Conservation (phyloP, 768 basidiomycete species). For the Xerocomus potaroensis region DNA sequence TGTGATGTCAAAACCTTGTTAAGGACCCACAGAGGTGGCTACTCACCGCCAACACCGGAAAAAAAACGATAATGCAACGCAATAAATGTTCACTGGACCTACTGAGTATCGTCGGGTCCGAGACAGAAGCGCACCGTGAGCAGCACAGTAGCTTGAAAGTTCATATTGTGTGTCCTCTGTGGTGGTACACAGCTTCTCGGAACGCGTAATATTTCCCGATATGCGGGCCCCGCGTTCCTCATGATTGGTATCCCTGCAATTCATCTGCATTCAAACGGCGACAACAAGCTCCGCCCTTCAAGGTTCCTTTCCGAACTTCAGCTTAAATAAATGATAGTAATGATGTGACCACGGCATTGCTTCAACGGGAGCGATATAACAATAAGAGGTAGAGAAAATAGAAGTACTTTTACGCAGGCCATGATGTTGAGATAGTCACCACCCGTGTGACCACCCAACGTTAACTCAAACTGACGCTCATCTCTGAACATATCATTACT, state of each 20-base stretch:
- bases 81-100: not conserved
- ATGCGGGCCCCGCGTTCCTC: conserved; percentile 11
- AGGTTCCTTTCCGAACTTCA: conserved; percentile 13
- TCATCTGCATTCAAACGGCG: conserved; percentile 24
- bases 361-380: conserved; percentile 6
- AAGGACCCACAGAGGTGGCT: conserved; percentile 13
- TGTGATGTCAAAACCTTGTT: conserved; percentile 20
- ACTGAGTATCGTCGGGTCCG: not conserved
- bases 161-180: conserved; percentile 4
- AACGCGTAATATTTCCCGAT: conserved; percentile 23
- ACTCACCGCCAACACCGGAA: conserved; percentile 8
- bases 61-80: conserved; percentile 8
- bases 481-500: conserved; percentile 11
- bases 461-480: conserved; percentile 1
- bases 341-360: no score
- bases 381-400: conserved; percentile 19
- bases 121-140: not conserved
- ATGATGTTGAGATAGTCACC: not conserved
- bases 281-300: conserved; percentile 19
- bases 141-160: not conserved
- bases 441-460: conserved; percentile 5
- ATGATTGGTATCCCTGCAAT: conserved; percentile 18
- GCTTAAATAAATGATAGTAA: conserved; percentile 10
- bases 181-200: conserved; percentile 12
- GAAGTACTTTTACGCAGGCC: conserved; percentile 17